Conservation (phyloP, 345 rosid species). For the Lepidium didymum region DNA sequence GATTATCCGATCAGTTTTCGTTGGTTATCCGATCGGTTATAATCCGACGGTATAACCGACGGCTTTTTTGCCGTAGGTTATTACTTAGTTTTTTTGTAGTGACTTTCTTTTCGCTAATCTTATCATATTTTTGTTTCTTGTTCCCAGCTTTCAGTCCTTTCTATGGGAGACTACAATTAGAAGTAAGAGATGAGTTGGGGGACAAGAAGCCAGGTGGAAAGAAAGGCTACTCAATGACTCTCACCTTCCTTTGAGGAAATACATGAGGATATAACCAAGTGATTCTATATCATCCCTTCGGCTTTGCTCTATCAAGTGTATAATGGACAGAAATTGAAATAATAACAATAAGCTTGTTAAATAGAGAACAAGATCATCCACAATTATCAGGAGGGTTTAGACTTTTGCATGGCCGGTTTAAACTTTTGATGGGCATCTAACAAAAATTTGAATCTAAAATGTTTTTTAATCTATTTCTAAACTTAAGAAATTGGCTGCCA, state of each 20-base stretch:
- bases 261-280: constrained; percentile 95
- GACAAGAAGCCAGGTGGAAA: neutral
- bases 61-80: too few relatives aligned
- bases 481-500: too few relatives aligned
- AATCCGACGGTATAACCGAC: too few relatives aligned
- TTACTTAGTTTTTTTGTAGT: too few relatives aligned
- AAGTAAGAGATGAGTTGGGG: neutral
- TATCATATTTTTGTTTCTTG: constrained; percentile 96
- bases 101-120: constrained; percentile 96
- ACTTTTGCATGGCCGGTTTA: too few relatives aligned
- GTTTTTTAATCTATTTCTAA: too few relatives aligned
- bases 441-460: too few relatives aligned
- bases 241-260: constrained; percentile 95
- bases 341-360: neutral
- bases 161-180: constrained; percentile 78
- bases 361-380: neutral
- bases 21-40: too few relatives aligned
- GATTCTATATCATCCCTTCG: constrained; percentile 99
- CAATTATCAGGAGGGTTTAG: neutral
- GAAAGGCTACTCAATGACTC: constrained; percentile 5
- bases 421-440: too few relatives aligned
- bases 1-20: too few relatives aligned
- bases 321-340: neutral
- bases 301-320: constrained; percentile 71
- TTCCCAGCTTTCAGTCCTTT: constrained; percentile 96